Evolutionary conservation across 176 grass and related monocot species (phyloP), one percentile per base, ranked within the genome.

Genomic region (Puccinellia tenuiflora): DNA sequence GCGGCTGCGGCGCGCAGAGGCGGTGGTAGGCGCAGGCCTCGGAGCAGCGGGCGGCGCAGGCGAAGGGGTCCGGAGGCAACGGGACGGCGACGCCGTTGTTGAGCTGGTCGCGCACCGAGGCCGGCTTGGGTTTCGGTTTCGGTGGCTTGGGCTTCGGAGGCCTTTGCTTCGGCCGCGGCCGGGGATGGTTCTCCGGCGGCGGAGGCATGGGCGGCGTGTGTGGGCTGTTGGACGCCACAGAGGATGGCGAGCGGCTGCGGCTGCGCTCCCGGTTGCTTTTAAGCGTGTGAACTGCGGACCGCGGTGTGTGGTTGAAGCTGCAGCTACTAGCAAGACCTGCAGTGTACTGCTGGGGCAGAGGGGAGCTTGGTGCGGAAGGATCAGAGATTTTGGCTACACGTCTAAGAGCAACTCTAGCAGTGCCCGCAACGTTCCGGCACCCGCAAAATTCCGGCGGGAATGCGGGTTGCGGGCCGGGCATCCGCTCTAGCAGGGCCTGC

Each of bases 41-140:
- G 5, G 88, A 65, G 86, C 88, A 94, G 71, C 22, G 10, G 6
- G n/a, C 5, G 22, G n/a, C 55, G 79, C 90, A 88, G 20, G 45
- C 11, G 0, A 71, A 0, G 18, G 51, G 34, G 76, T 88, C 37
- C 28, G 64, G 37, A 0, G 18, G 67, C 51, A 25, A 6, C 40
- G 79, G 72, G 52, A 38, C 12, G 26, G 26, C 59, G 40, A 7
- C n/a, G 77, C 21, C 72, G 28, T 45, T n/a, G 21, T 5, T 21
- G n/a, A n/a, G n/a, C 50, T 17, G 52, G 33, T 31, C 63, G 11
- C 54, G 54, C 53, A 78, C 4, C 7, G 69, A 4, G 10, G 28
- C 17, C 33, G 21, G 33, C 46, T 38, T 34, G 48, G 79, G 80
- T 18, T 24, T 33, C 0, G 25, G 81, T 21, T 28, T 37, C 0